These are phyloP conservation scores for Skeletonema potamos DNA, from an alignment of 108 stramenopile species.

Conservation along the genomic window DNA sequence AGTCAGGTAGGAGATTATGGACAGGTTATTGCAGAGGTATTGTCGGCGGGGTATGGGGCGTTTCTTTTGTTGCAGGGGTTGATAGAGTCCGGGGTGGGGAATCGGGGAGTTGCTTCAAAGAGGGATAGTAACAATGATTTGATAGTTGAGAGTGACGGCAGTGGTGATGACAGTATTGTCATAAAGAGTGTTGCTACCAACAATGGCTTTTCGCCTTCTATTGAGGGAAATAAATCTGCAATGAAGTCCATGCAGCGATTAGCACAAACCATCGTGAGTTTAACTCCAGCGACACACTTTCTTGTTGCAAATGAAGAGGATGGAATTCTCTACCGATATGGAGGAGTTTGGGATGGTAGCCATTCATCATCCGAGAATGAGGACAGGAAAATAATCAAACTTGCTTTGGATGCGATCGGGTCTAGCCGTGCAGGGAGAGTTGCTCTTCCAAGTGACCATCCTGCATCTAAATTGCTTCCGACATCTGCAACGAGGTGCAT, in stretches of 20 bases:
- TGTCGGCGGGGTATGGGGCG: slow-evolving; percentile 56
- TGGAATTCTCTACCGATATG: slow-evolving; percentile 31
- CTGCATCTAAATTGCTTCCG: slow-evolving; percentile 45
- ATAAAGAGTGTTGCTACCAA: background rate
- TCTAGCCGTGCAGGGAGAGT: slow-evolving; percentile 56
- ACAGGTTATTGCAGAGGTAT: slow-evolving; percentile 46
- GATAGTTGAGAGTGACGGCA: background rate
- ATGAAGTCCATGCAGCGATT: slow-evolving; percentile 14
- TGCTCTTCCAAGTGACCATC: slow-evolving; percentile 62
- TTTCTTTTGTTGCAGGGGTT: slow-evolving; percentile 72
- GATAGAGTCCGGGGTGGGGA: slow-evolving; percentile 64
- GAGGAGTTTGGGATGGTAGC: background rate
- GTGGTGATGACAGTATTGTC: background rate
- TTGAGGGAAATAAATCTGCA: background rate
- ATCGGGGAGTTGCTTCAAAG: slow-evolving; percentile 19
- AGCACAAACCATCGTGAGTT: slow-evolving; percentile 29
- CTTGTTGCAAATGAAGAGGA: slow-evolving; percentile 20
- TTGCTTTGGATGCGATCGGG: slow-evolving; percentile 26
- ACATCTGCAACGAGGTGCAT: slow-evolving; percentile 47
- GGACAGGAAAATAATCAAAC: slow-evolving; percentile 27
- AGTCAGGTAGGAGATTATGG: slow-evolving; percentile 13
- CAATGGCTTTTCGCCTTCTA: background rate
- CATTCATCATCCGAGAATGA: slow-evolving; percentile 4
- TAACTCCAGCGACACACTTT: slow-evolving; percentile 41
- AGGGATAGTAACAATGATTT: background rate